Base-by-base conservation (phyloP, 441 rosid genomes). In the Aleurites moluccanus region DNA sequence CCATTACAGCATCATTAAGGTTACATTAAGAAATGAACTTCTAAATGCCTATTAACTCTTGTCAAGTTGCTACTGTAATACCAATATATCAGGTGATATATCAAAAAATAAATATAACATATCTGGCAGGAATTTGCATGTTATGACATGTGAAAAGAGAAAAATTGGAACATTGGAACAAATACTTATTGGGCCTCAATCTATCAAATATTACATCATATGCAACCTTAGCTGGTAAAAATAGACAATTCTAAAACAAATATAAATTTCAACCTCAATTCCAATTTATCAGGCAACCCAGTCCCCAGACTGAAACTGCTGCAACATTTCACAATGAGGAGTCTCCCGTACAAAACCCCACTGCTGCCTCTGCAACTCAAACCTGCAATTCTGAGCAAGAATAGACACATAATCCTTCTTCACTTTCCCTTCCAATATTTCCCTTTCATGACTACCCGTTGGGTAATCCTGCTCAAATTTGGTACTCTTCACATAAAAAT, bases 291-390 rank as follows among this genome's bases (percentile, higher is more conserved):
- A 84, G 78, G 90, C 90, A n/a, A 83, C 84, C 10, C 78, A n/a
- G 14, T 70, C 75, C 80, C 55, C 38, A 21, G 79, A 56, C 65
- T 86, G 85, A 76, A 87, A 95, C 74, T 85, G 84, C 83, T 83
- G 69, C 89, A 88, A 80, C 96, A 91, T 78, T 30, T 92, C 93
- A 25, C 99, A 95, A 69, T 92, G 94, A n/a, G 99, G 99, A 20
- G 91, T 92, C 84, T 92, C 98, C 1, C 88, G 85, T 6, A 89
- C 72, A 70, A 87, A 91, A n/a, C 99, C 99, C 99, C 99, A 95
- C 72, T 91, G 99, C 69, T 89, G 83, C 75, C 98, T 86, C 85
- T 92, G 97, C 86, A 89, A 75, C 87, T 95, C 99, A 30, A 67
- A 80, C 79, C 97, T 80, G 82, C 99, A 92, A 75, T 92, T 90